Evolutionary conservation across 140 eudicot genomes (phyloP), one percentile per base, ranked within the genome.

Genomic region (Senecio squalidus): DNA sequence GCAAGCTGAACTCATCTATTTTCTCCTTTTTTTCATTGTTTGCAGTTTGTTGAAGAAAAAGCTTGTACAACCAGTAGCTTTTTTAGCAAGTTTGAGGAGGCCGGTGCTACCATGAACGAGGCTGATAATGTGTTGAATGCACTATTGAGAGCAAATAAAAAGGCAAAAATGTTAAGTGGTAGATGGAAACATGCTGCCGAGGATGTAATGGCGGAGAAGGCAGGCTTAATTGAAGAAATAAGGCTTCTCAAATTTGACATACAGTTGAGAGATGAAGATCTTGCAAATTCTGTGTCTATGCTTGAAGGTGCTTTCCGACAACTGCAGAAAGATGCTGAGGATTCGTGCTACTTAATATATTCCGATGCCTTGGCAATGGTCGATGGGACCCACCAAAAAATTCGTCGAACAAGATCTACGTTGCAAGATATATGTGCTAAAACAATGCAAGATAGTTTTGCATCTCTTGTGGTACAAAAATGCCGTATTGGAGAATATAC

Each of bases 181-280:
- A 72, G 76, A 62, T 83, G 88, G 95, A 80, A 78, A 73, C 71
- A 78, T 67, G 73, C 82, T 22, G 86, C 84, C 49, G 75, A 83
- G 67, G 82, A 80, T 11, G 69, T 80, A 73, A 73, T 77, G 82
- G 44, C 44, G 31, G 90, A 88, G 62, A 84, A 74, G 58, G 73
- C 58, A 47, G 70, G 59, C 70, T 80, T 87, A 67, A 58, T 70
- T 25, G 76, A 78, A 65, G 86, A 82, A 71, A 69, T 82, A 22
- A 64, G 76, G 64, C 85, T 71, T 29, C 86, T 86, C 21, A 82
- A 72, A 58, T 66, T 60, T 15, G 64, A 56, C 40, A 56, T 76
- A 50, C 74, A 33, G 60, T 2, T 50, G 59, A 74, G 59, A 55
- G 81, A 82, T 24, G 68, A 68, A 44, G 88, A 75, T 63, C 65